Base-by-base conservation (phyloP, 345 rosid genomes). In the Salix udensis region DNA sequence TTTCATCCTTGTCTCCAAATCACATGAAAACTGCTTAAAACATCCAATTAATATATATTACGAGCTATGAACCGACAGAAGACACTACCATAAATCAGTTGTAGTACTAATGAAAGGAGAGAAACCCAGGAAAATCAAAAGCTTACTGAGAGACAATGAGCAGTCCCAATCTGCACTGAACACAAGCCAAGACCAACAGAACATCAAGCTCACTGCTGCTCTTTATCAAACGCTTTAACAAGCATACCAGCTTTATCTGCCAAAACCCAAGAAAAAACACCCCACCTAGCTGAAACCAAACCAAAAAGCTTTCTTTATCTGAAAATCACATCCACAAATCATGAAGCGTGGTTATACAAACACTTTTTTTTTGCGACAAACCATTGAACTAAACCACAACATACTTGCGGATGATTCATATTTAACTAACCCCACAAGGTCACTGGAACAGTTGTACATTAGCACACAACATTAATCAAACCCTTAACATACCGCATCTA, bases 1-100 rank as follows among this genome's bases (percentile, higher is more conserved):
- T 83, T 87, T 93, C 99, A 95, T 95, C 79, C 81, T 88, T 88
- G 30, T 65, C 50, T 77, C 70, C 2, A 75, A 42, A 77, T 67
- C 78, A 18, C 74, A 58, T 68, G 31, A 69, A 18, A 70, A 24
- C 53, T 67, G 14, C 53, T 50, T 24, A 8, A 65, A 40, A 62
- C 16, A 31, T 31, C 18, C 40, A 21, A 74, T 24, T 9, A 55
- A 5, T 60, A 15, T 28, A 75, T 65, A 77, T 12, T 28, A 48
- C 28, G 34, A 30, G 39, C 52, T 9, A n/a, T n/a, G 68, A 39
- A 75, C 18, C 71, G 39, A 73, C 46, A 34, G 23, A 58, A 34
- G 23, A 58, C 60, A 21, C 71, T 74, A 65, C 71, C 53, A 76
- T 58, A 30, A 82, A 70, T 28, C 70, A 72, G 53, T 14, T 48